A percentile compares a stretch with the other conserved stretches of the same genome.
phyloP scores from a whole-genome alignment of 169 alveolate species.

The Plasmodium yoelii region DNA sequence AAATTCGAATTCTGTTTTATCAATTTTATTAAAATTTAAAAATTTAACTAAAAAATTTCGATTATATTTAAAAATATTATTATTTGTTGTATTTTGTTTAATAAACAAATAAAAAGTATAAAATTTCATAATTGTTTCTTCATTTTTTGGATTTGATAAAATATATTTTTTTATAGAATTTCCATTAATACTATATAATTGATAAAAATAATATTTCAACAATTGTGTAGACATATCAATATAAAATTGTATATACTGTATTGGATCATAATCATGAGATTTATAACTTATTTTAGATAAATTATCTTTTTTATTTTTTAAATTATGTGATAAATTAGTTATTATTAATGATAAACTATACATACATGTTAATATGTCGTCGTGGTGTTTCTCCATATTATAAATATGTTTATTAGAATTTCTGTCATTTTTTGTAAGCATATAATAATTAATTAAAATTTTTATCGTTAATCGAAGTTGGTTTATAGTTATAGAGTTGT shows the following conservation, averaged over 20 bases:
- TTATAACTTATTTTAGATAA: background rate
- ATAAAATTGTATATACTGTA: constrained; percentile 17
- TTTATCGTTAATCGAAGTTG: constrained; percentile 67
- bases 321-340: constrained; percentile 39
- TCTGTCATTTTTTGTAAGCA: background rate
- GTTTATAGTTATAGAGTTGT: constrained; percentile 42
- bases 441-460: constrained; percentile 28
- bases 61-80: constrained; percentile 11
- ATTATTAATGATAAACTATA: constrained; percentile 45
- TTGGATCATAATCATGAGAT: background rate
- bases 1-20: constrained; percentile 38
- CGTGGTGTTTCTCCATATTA: constrained; percentile 14
- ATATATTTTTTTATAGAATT: constrained; percentile 23
- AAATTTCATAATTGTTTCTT: constrained; percentile 59
- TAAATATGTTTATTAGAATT: background rate
- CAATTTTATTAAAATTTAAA: constrained; percentile 2
- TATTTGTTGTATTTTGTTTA: constrained; percentile 10
- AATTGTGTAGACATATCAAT: constrained; percentile 21
- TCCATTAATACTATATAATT: constrained; percentile 25
- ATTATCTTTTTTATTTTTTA: background rate
- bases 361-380: constrained; percentile 61
- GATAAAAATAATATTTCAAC: constrained; percentile 40
- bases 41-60: constrained; percentile 18
- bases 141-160: constrained; percentile 13
- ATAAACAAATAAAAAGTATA: constrained; percentile 65